Evolutionary conservation across 192 early-diverging fungal genomes (phyloP).

Genomic region (Oehlia diaphana): DNA sequence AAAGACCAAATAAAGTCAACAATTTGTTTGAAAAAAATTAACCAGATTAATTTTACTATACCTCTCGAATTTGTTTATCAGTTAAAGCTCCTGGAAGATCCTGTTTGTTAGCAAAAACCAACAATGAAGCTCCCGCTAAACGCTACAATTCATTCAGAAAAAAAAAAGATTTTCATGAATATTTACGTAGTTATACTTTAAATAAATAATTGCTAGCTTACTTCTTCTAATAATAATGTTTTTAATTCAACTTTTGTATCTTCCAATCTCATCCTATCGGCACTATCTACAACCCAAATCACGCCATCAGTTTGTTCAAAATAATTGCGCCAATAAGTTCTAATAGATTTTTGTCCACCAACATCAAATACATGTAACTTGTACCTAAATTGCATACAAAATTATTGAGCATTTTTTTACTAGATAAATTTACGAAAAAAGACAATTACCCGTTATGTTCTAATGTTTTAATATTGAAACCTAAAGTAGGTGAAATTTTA

Average conservation of each 20-base stretch:
- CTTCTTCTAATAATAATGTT: constrained; percentile 86
- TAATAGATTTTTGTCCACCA: constrained; percentile 95
- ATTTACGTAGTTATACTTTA: no score
- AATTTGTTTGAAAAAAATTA: constrained; percentile 1
- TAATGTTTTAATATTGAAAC: constrained; percentile 97
- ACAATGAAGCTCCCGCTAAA: constrained; percentile 86
- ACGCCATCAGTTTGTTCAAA: constrained; percentile 99
- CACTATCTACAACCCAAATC: constrained; percentile 97
- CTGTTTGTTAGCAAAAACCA: constrained; percentile 98
- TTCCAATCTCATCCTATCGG: constrained; percentile 77
- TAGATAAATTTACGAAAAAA: background rate
- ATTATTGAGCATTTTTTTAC: background rate
- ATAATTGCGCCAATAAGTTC: constrained; percentile 99
- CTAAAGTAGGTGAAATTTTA: constrained; percentile 92
- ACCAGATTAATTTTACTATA: constrained; percentile 29
- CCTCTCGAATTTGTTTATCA: constrained; percentile 69
- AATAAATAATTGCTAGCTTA: constrained; percentile 26
- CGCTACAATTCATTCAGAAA: constrained; percentile 43
- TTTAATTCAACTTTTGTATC: constrained; percentile 81
- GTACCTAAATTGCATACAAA: constrained; percentile 50
- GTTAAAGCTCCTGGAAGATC: constrained; percentile 85
- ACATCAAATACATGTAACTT: constrained; percentile 96
- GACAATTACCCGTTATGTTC: constrained; percentile 68
- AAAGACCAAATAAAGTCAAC: background rate
- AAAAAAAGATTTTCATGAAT: background rate